phyloP scores from a whole-genome alignment of 2,329 filamentous ascomycete genomes.

The Pseudogymnoascus sp. region DNA sequence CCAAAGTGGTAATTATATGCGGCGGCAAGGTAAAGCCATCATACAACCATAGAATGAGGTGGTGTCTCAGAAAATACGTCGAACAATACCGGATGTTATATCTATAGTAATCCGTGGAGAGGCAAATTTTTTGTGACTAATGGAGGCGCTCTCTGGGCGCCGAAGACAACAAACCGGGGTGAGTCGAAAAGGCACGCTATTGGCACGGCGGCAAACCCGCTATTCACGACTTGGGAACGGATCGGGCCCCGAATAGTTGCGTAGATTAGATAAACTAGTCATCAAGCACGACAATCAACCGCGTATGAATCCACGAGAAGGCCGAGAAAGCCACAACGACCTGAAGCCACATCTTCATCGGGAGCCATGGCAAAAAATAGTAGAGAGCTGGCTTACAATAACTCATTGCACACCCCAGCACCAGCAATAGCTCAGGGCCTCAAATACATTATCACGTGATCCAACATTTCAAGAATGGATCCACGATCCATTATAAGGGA shows the following conservation, averaged over 20 bases:
- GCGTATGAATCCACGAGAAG: background rate
- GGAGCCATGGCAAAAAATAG: background rate
- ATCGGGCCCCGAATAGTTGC: background rate
- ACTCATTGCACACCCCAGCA: background rate
- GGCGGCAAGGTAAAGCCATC: background rate
- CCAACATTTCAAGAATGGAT: background rate
- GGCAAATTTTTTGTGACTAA: background rate
- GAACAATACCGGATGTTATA: background rate
- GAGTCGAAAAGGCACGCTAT: background rate
- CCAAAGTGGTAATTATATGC: conserved; percentile 5
- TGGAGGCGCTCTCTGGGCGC: background rate
- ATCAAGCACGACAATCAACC: background rate
- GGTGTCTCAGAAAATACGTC: background rate
- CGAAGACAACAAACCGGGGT: background rate
- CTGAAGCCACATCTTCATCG: background rate
- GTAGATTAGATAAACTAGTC: background rate
- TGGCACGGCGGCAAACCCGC: background rate
- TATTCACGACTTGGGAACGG: conserved; percentile 1
- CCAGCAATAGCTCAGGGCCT: background rate
- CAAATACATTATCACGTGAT: background rate
- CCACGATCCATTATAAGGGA: background rate
- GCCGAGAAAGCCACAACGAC: background rate
- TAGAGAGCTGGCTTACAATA: background rate
- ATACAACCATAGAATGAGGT: background rate
- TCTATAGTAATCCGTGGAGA: background rate